phyloP scores from a whole-genome alignment of 495 filamentous ascomycete genomes.

The Xylaria intraflava region DNA sequence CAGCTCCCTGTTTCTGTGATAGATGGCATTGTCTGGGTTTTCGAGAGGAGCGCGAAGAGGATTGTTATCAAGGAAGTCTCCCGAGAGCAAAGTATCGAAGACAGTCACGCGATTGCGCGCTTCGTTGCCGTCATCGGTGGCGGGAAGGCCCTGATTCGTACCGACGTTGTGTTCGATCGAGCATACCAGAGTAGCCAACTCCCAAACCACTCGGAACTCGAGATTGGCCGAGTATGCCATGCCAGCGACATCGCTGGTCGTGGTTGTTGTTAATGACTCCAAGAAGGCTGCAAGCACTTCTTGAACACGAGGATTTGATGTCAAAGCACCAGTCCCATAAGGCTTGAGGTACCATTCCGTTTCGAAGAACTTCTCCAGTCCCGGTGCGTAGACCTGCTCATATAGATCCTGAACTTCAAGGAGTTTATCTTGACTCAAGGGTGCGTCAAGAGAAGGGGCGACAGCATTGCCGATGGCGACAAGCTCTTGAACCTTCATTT shows the following conservation, averaged over 20 bases:
- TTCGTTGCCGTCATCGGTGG: constrained; percentile 50
- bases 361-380: constrained; percentile 75
- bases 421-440: constrained; percentile 46
- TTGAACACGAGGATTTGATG: constrained; percentile 53
- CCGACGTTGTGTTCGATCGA: constrained; percentile 24
- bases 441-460: constrained; percentile 53
- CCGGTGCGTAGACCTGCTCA: constrained; percentile 66
- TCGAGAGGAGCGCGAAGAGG: constrained; percentile 42
- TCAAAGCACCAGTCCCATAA: constrained; percentile 29
- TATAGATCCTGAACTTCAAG: constrained; percentile 72
- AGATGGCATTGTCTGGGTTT: constrained; percentile 39
- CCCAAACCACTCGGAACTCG: constrained; percentile 68
- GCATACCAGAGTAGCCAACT: constrained; percentile 43
- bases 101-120: constrained; percentile 61
- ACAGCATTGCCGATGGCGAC: constrained; percentile 58
- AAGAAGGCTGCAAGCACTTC: constrained; percentile 58
- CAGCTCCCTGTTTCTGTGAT: constrained; percentile 54
- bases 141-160: constrained; percentile 18
- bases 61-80: constrained; percentile 55
- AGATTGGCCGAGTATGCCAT: constrained; percentile 56
- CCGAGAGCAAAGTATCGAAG: constrained; percentile 67
- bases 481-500: constrained; percentile 69
- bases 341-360: constrained; percentile 68
- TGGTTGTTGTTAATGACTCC: constrained; percentile 32
- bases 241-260: constrained; percentile 50